Percentiles rank a stretch among this genome's conserved stretches.
Evolutionary conservation across 2,329 filamentous ascomycete genomes (phyloP).

Genomic region (Trichoderma pleuroti): DNA sequence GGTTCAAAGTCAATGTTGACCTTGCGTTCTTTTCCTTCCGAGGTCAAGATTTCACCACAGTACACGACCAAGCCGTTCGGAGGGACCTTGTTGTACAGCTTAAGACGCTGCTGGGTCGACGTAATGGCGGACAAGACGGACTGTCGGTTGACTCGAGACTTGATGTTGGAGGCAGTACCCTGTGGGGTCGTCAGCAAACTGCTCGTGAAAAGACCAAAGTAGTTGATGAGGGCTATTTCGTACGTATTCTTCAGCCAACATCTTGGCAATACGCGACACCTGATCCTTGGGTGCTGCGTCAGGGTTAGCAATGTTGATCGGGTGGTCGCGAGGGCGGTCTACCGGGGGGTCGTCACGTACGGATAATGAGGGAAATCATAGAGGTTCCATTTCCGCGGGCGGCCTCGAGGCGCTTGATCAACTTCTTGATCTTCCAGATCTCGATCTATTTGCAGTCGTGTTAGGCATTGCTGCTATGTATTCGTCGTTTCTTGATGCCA

Average conservation of each 20-base stretch:
- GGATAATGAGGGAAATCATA: slow-evolving; percentile 99
- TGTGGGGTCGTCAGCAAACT: slow-evolving; percentile 37
- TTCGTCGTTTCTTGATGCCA: slow-evolving; percentile 11
- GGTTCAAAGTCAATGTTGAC: slow-evolving; percentile 99
- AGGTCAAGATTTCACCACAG: slow-evolving; percentile 99
- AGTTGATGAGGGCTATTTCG: slow-evolving; percentile 30
- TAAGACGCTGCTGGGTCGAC: slow-evolving; percentile 96
- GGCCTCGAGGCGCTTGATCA: slow-evolving; percentile 97
- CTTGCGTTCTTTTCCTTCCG: slow-evolving; percentile 97
- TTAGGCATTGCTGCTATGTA: slow-evolving; percentile 17
- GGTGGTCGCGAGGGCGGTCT: not conserved
- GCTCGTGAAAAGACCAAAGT: not conserved
- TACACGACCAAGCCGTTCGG: slow-evolving; percentile 97
- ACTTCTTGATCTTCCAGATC: slow-evolving; percentile 98
- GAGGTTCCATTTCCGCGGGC: slow-evolving; percentile 97
- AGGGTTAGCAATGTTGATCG: slow-evolving; percentile 15
- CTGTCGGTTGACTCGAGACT: slow-evolving; percentile 97
- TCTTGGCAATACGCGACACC: slow-evolving; percentile 92
- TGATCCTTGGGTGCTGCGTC: slow-evolving; percentile 89
- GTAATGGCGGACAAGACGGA: slow-evolving; percentile 98
- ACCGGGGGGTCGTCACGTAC: slow-evolving; percentile 49
- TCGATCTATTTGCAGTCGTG: slow-evolving; percentile 51
- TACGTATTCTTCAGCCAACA: slow-evolving; percentile 99
- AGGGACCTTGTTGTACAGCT: slow-evolving; percentile 98
- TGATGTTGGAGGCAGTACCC: slow-evolving; percentile 99